Percentiles rank a stretch among this genome's conserved stretches.
Evolutionary conservation across 1,284 basidiomycete genomes (phyloP).

Genomic region (Violaceomyces palustris): DNA sequence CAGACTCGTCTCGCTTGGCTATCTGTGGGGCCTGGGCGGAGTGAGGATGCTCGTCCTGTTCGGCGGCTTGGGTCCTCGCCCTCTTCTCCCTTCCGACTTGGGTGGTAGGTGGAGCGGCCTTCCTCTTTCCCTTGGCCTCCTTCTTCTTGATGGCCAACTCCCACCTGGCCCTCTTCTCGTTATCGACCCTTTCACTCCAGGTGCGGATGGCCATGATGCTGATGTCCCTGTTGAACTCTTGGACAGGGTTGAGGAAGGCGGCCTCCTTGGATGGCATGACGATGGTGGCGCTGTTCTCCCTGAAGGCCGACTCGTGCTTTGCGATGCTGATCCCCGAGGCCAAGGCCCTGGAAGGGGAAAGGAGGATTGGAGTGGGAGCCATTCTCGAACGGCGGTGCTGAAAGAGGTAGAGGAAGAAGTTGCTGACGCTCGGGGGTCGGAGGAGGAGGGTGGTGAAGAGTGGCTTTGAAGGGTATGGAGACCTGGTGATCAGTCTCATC

Average conservation of each 20-base stretch:
- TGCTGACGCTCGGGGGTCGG: no score
- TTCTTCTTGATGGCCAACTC: slow-evolving; percentile 57
- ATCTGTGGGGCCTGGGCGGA: no score
- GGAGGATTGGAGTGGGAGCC: slow-evolving; percentile 45
- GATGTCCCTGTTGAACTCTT: slow-evolving; percentile 95
- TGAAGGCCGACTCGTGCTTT: slow-evolving; percentile 41
- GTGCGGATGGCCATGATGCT: slow-evolving; percentile 81
- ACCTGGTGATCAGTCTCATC: no score
- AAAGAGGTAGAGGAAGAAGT: no score
- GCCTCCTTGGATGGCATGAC: slow-evolving; percentile 49
- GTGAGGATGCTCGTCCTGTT: background rate
- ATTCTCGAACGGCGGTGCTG: no score
- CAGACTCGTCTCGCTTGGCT: slow-evolving; percentile 1
- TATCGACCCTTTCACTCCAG: slow-evolving; percentile 73
- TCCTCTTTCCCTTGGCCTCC: slow-evolving; percentile 23
- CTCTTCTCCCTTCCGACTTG: no score
- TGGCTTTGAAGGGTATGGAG: no score
- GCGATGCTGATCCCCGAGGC: slow-evolving; percentile 38
- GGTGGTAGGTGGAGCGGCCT: no score
- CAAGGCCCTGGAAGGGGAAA: slow-evolving; percentile 30
- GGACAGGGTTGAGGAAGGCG: slow-evolving; percentile 91
- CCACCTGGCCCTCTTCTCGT: slow-evolving; percentile 64
- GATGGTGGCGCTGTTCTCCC: slow-evolving; percentile 48
- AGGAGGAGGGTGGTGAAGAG: no score
- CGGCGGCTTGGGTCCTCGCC: background rate